A percentile compares a stretch with the other conserved stretches of the same genome.
These are phyloP conservation scores for Paramecium tetraurelia DNA, from an alignment of 73 alveolate species.

Conservation along the genomic window DNA sequence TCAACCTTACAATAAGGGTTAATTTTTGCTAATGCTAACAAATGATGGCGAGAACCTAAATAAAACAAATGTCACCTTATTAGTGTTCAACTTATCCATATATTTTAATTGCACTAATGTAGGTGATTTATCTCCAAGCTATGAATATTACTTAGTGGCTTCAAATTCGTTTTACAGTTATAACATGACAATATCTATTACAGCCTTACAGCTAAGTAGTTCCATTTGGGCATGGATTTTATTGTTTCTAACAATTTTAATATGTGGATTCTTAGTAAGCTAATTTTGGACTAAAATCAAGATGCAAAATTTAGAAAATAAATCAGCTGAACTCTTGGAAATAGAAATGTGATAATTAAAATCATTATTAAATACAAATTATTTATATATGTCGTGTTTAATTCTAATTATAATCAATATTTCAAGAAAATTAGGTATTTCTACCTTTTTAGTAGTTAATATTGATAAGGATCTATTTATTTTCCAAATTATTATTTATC, in stretches of 20 bases:
- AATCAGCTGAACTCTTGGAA: not conserved
- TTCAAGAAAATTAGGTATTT: too few species aligned
- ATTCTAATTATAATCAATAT: too few species aligned
- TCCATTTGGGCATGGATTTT: not conserved
- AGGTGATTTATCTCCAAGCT: not conserved
- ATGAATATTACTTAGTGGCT: not conserved
- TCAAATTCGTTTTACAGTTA: not conserved
- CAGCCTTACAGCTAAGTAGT: not conserved
- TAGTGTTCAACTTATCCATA: not conserved
- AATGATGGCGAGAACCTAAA: not conserved
- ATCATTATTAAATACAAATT: not conserved
- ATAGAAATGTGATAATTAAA: not conserved
- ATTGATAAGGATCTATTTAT: too few species aligned
- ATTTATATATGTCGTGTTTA: not conserved
- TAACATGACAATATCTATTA: not conserved
- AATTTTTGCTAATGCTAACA: not conserved
- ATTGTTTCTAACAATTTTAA: not conserved
- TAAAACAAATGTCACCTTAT: not conserved
- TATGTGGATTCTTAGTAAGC: not conserved
- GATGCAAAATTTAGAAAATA: not conserved
- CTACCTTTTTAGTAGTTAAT: too few species aligned
- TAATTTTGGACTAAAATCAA: not conserved
- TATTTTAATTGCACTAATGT: not conserved
- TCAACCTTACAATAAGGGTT: not conserved
- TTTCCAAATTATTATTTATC: too few species aligned